Evolutionary conservation across 805 yeast species (phyloP).

Genomic region (Yamadazyma olivae): DNA sequence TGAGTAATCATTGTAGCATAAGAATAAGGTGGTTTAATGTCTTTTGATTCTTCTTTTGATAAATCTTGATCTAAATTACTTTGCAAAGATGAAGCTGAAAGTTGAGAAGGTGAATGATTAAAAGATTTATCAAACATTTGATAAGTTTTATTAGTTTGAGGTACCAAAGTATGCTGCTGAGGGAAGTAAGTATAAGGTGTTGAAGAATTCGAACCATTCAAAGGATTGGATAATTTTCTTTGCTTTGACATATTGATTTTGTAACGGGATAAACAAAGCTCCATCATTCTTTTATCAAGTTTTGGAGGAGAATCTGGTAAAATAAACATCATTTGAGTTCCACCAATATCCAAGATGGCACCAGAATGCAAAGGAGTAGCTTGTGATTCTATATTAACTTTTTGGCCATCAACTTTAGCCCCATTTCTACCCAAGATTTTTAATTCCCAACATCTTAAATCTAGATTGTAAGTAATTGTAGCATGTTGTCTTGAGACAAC

Average conservation of each 20-base stretch:
- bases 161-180: constrained; percentile 14
- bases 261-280: constrained; percentile 33
- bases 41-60: constrained; percentile 86
- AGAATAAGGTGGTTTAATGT: constrained; percentile 93
- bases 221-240: constrained; percentile 13
- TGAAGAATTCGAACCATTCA: constrained; percentile 2
- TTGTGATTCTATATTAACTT: constrained; percentile 47
- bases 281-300: constrained; percentile 49
- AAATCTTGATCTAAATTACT: constrained; percentile 57
- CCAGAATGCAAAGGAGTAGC: constrained; percentile 73
- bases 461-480: constrained; percentile 69
- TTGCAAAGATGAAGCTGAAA: constrained; percentile 42
- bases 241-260: constrained; percentile 20
- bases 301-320: constrained; percentile 85
- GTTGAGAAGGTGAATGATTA: constrained; percentile 35
- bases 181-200: constrained; percentile 15
- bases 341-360: constrained; percentile 91
- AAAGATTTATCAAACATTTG: constrained; percentile 51
- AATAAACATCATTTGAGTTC: constrained; percentile 98
- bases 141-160: constrained; percentile 39
- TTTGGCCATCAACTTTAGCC: constrained; percentile 78
- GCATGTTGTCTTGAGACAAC: constrained; percentile 96
- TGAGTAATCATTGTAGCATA: constrained; percentile 99
- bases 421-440: constrained; percentile 88
- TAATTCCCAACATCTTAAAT: constrained; percentile 81